Conservation (phyloP, 495 filamentous ascomycete species). For the Penicillium flavigenum region DNA sequence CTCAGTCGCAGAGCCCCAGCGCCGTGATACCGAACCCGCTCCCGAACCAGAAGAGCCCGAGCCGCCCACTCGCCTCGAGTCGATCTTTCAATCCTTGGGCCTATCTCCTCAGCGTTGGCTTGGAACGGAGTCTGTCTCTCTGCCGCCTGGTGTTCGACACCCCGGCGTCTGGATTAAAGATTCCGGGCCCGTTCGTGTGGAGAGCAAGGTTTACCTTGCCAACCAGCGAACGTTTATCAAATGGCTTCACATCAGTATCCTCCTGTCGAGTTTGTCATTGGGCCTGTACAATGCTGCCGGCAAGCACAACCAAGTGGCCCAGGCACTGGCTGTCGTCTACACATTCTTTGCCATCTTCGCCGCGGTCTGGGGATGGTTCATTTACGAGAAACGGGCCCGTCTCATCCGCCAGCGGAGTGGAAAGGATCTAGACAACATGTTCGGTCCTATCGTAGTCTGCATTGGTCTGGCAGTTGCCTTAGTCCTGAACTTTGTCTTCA, state of each 20-base stretch:
- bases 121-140: constrained; percentile 40
- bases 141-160: constrained; percentile 84
- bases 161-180: constrained; percentile 90
- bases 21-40: constrained; percentile 16
- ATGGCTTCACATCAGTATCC: constrained; percentile 90
- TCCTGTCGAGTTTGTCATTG: constrained; percentile 78
- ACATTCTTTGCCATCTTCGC: constrained; percentile 79
- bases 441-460: constrained; percentile 83
- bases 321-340: constrained; percentile 75
- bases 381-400: constrained; percentile 69
- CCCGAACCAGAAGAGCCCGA: constrained; percentile 24
- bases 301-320: constrained; percentile 65
- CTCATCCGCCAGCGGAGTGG: constrained; percentile 85
- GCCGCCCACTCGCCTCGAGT: constrained; percentile 46
- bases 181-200: constrained; percentile 81
- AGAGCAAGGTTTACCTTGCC: constrained; percentile 97
- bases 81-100: constrained; percentile 71
- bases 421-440: constrained; percentile 83
- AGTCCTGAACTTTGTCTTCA: constrained; percentile 84
- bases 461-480: constrained; percentile 75
- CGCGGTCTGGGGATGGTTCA: constrained; percentile 81
- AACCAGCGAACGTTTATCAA: constrained; percentile 98
- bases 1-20: constrained; percentile 23
- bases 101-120: constrained; percentile 66
- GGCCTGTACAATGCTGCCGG: constrained; percentile 86